Evolutionary conservation across 176 grass and related monocot species (phyloP), one percentile per base, ranked within the genome.

Genomic region (Tuctoria greenei): DNA sequence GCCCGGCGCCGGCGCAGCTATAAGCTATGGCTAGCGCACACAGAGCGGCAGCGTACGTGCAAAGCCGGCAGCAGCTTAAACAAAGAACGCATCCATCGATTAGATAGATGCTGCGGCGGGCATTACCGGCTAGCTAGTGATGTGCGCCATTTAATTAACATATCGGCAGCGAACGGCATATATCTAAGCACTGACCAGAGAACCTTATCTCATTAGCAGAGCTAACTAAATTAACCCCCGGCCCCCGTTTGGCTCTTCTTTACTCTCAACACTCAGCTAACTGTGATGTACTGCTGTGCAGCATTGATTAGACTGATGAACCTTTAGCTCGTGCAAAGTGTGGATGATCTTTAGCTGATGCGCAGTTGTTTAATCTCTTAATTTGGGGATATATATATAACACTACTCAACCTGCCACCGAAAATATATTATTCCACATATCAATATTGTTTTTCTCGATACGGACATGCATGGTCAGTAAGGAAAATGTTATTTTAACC

Each of bases 181-280:
- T 77, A 61, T 2, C 31, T 2, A 31, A 44, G 69, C 24, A 64
- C 26, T 25, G 44, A 69, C 64, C 60, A 42, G 57, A 47, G 84
- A 81, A 82, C 73, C 79, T 87, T 82, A 87, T 87, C 85, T 77
- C 67, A 36, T 64, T 23, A 74, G 43, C 71, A 56, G 58, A 63
- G 52, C 68, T 83, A 75, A 45, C 58, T 75, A 67, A 67, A 35
- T 65, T 58, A 58, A 67, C 34, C 64, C 16, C 10, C 4, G 9
- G 1, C 10, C 8, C 41, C 6, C 41, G 50, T n/a, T 14, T 50
- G 6, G 17, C 37, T 20, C 4, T 23, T 47, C 41, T 64, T 63
- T 50, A 21, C n/a, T n/a, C n/a, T n/a, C n/a, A n/a, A 38, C 4
- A 18, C 27, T 47, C 64, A 28, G 82, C 56, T 77, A 79, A 75